Percentiles rank a stretch among this genome's conserved stretches.
phyloP scores from a whole-genome alignment of 192 early-diverging fungal species.

The Entophlyctis luteolus region DNA sequence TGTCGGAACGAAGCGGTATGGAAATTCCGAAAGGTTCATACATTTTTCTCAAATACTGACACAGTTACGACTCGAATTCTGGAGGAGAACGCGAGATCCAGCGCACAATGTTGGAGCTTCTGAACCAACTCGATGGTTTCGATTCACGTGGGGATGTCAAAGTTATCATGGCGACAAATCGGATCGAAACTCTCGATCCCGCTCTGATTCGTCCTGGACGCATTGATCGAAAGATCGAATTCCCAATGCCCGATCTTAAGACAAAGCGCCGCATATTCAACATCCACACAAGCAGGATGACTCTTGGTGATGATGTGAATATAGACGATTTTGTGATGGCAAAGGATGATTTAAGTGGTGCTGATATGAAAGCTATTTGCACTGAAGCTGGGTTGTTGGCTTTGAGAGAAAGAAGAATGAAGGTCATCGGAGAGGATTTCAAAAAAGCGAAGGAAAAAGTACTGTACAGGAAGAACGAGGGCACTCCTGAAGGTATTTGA shows the following conservation, averaged over 20 bases:
- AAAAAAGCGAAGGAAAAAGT: slow-evolving; percentile 99
- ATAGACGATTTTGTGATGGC: slow-evolving; percentile 99
- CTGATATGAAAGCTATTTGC: slow-evolving; percentile 99
- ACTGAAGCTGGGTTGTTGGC: slow-evolving; percentile 98
- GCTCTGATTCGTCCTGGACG: slow-evolving; percentile 94
- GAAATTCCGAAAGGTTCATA: not conserved
- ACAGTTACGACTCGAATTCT: slow-evolving; percentile 92
- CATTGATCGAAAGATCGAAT: slow-evolving; percentile 98
- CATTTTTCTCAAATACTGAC: not conserved
- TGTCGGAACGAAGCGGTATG: slow-evolving; percentile 81
- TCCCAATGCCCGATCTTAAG: slow-evolving; percentile 93
- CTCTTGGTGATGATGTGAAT: slow-evolving; percentile 95
- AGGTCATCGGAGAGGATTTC: slow-evolving; percentile 94
- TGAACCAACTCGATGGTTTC: slow-evolving; percentile 99
- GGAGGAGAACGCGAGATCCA: slow-evolving; percentile 99
- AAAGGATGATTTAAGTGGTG: slow-evolving; percentile 97
- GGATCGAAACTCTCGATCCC: slow-evolving; percentile 94
- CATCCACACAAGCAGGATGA: slow-evolving; percentile 96
- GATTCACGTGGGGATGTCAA: slow-evolving; percentile 98
- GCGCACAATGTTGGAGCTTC: slow-evolving; percentile 90
- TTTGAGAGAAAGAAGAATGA: slow-evolving; percentile 96
- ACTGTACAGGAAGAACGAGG: slow-evolving; percentile 95
- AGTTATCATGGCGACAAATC: slow-evolving; percentile 99
- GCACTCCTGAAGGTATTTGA: slow-evolving; percentile 88
- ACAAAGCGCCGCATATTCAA: slow-evolving; percentile 96